These are phyloP conservation scores for Fibroporia radiculosa DNA, from an alignment of 768 basidiomycete genomes.

Conservation along the genomic window DNA sequence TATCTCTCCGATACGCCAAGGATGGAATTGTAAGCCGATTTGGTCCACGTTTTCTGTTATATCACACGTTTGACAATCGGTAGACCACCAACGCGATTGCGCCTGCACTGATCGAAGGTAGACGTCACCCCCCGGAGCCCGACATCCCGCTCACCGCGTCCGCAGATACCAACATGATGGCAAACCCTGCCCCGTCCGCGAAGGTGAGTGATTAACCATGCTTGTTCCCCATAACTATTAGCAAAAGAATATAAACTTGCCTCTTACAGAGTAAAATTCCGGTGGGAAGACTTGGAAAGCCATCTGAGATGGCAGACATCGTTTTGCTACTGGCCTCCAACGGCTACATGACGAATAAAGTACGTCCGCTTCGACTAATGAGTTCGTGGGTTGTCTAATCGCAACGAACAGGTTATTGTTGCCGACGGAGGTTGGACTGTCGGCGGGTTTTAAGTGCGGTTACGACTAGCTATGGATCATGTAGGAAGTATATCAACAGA, in stretches of 20 bases:
- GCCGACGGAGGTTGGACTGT: slow-evolving; percentile 40
- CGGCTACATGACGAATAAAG: slow-evolving; percentile 53
- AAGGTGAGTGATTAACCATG: slow-evolving; percentile 18
- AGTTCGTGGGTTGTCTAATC: not conserved
- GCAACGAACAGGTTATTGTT: slow-evolving; percentile 33
- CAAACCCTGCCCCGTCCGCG: slow-evolving; percentile 28
- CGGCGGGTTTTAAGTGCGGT: slow-evolving; percentile 28
- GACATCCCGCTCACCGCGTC: not conserved
- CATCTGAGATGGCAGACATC: slow-evolving; percentile 44
- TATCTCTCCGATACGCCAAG: slow-evolving; percentile 41
- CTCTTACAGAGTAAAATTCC: slow-evolving; percentile 39
- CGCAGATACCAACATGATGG: slow-evolving; percentile 42
- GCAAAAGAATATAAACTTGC: not conserved
- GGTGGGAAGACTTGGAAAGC: slow-evolving; percentile 41
- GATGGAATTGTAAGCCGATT: slow-evolving; percentile 37
- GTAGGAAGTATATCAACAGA: too few relatives aligned
- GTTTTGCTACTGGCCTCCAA: slow-evolving; percentile 43
- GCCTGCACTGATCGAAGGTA: slow-evolving; percentile 42
- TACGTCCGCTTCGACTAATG: slow-evolving; percentile 12
- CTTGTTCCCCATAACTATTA: not conserved
- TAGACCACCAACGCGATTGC: slow-evolving; percentile 48
- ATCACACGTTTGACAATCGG: not conserved
- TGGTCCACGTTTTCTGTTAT: not conserved
- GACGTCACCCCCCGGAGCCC: not conserved
- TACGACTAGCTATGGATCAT: too few relatives aligned